phyloP scores from a whole-genome alignment of 2,329 filamentous ascomycete species.

The Coleophoma crateriformis region DNA sequence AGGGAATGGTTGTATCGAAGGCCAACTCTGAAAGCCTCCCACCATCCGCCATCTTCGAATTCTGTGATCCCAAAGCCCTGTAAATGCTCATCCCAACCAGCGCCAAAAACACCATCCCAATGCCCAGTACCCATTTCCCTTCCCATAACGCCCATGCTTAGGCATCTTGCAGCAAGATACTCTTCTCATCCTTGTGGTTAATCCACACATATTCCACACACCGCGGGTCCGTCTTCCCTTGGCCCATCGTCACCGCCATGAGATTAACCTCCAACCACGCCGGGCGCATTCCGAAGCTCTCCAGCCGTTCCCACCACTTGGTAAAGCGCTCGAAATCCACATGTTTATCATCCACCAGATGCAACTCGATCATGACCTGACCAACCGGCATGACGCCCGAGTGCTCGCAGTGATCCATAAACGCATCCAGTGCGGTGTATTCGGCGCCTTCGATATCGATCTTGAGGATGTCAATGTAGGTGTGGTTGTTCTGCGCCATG shows the following conservation, averaged over 20 bases:
- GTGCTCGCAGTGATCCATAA: slow-evolving; percentile 17
- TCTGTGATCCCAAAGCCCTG: too few species aligned
- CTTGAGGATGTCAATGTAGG: slow-evolving; percentile 34
- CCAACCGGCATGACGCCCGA: slow-evolving; percentile 15
- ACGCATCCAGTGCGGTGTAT: slow-evolving; percentile 24
- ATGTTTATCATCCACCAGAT: slow-evolving; percentile 17
- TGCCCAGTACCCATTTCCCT: too few species aligned
- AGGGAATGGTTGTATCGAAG: too few species aligned
- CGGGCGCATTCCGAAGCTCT: slow-evolving; percentile 23
- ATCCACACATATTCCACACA: slow-evolving; percentile 25
- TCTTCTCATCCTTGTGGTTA: slow-evolving; percentile 19
- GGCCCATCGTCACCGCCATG: slow-evolving; percentile 17
- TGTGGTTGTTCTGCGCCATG: slow-evolving; percentile 31
- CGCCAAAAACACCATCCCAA: too few species aligned
- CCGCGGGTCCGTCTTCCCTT: slow-evolving; percentile 18
- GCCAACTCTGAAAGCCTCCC: too few species aligned
- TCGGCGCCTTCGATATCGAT: slow-evolving; percentile 34
- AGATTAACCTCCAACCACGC: slow-evolving; percentile 24
- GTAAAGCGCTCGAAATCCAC: slow-evolving; percentile 17
- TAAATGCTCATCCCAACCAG: too few species aligned
- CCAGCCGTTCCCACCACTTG: slow-evolving; percentile 25
- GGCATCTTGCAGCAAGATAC: slow-evolving; percentile 13
- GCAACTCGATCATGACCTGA: slow-evolving; percentile 22
- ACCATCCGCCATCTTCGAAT: too few species aligned
- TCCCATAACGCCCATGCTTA: neutral